Conservation (phyloP, 257 asterid genomes). For the Perilla frutescens region DNA sequence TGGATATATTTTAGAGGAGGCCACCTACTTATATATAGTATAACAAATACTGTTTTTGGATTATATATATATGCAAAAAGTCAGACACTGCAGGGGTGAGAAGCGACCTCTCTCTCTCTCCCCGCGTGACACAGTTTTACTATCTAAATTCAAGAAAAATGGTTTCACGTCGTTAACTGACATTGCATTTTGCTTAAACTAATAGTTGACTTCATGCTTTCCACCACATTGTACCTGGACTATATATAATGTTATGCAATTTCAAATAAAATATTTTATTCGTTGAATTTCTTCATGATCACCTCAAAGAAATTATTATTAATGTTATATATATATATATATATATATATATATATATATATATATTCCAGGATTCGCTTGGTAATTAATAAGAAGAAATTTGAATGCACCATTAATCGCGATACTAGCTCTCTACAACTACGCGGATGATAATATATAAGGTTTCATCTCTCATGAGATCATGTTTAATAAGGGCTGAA, state of each 20-base stretch:
- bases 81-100: slow-evolving; percentile 7
- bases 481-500: no score
- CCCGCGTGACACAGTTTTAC: slow-evolving; percentile 10
- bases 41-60: slow-evolving; percentile 5
- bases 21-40: slow-evolving; percentile 19
- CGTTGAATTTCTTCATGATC: background rate
- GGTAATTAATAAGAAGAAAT: no score
- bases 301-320: background rate
- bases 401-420: no score
- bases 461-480: no score
- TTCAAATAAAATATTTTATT: background rate
- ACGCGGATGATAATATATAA: no score
- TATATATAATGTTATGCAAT: background rate
- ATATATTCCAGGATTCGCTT: no score
- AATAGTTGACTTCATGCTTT: slow-evolving; percentile 33
- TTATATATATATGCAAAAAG: slow-evolving; percentile 18
- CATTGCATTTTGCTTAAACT: slow-evolving; percentile 26
- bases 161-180: slow-evolving; percentile 29
- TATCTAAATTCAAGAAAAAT: slow-evolving; percentile 4
- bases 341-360: no score
- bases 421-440: no score
- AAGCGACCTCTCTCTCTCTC: slow-evolving; percentile 7
- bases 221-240: background rate
- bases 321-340: no score
- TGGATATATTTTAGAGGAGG: background rate